Conservation (phyloP, 1,139 yeast genomes). For the Debaryomyces singareniensis region DNA sequence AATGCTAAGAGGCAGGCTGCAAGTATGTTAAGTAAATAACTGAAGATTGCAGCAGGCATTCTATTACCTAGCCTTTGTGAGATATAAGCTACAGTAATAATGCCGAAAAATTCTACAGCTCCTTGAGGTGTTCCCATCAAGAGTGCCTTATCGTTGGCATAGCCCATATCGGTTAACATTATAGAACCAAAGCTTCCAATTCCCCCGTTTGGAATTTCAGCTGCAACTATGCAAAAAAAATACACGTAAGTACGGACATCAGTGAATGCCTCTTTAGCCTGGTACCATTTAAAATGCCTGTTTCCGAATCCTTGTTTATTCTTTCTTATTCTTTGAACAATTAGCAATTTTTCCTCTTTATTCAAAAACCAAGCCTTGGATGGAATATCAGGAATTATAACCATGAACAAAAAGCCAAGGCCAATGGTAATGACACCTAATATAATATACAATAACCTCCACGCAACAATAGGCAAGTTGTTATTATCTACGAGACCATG, state of each 20-base stretch:
- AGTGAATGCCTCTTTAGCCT: slow-evolving; percentile 44
- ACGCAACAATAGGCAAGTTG: slow-evolving; percentile 12
- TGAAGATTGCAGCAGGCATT: slow-evolving; percentile 26
- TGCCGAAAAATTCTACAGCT: slow-evolving; percentile 36
- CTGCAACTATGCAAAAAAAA: slow-evolving; percentile 16
- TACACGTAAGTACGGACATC: slow-evolving; percentile 22
- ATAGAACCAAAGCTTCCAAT: slow-evolving; percentile 34
- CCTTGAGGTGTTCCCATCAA: slow-evolving; percentile 32
- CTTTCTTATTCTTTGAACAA: slow-evolving; percentile 20
- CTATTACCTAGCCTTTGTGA: slow-evolving; percentile 20
- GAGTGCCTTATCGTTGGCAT: slow-evolving; percentile 16
- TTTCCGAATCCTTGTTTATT: slow-evolving; percentile 49
- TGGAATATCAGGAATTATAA: slow-evolving; percentile 21
- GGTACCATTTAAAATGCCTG: slow-evolving; percentile 45
- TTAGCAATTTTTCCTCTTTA: slow-evolving; percentile 24
- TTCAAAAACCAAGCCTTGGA: slow-evolving; percentile 24
- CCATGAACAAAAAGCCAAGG: slow-evolving; percentile 14
- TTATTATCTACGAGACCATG: slow-evolving; percentile 8
- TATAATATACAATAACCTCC: slow-evolving; percentile 21
- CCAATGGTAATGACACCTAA: slow-evolving; percentile 19
- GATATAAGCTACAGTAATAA: slow-evolving; percentile 26
- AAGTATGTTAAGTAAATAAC: slow-evolving; percentile 35
- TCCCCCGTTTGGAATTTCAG: slow-evolving; percentile 27
- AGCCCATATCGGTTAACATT: slow-evolving; percentile 40
- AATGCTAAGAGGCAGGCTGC: slow-evolving; percentile 35